These are phyloP conservation scores for Fusarium sp. DNA, from an alignment of 2,329 filamentous ascomycete genomes.

Conservation along the genomic window DNA sequence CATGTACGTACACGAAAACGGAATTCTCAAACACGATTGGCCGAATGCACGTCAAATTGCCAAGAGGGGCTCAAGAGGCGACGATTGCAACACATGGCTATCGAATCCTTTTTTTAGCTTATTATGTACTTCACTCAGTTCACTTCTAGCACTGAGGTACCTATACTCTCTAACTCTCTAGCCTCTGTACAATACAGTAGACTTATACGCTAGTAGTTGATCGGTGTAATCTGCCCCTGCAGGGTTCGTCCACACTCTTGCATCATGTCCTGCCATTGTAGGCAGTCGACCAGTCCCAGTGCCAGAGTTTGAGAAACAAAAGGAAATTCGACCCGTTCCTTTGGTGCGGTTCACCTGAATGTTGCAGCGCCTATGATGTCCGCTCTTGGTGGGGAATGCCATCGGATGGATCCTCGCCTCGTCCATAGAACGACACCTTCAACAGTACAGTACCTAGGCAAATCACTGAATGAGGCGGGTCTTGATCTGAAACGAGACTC, in stretches of 20 bases:
- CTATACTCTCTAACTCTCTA: too few relatives aligned
- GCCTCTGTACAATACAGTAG: too few relatives aligned
- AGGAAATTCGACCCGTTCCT: slow-evolving; percentile 30
- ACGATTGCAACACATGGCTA: slow-evolving; percentile 30
- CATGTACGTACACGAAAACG: not conserved
- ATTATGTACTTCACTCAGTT: slow-evolving; percentile 10
- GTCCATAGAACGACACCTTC: slow-evolving; percentile 15
- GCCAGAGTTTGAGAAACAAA: slow-evolving; percentile 17
- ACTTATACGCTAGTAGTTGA: slow-evolving; percentile 11
- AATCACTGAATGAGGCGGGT: slow-evolving; percentile 18
- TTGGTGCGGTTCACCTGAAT: slow-evolving; percentile 43
- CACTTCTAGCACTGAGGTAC: slow-evolving; percentile 1
- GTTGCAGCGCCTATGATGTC: slow-evolving; percentile 27
- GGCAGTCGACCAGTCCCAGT: slow-evolving; percentile 6
- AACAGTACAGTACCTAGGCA: not conserved
- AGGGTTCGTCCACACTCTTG: slow-evolving; percentile 31
- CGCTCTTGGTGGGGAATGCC: not conserved
- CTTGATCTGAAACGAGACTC: slow-evolving; percentile 44
- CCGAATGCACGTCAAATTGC: slow-evolving; percentile 46
- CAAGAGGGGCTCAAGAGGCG: slow-evolving; percentile 13
- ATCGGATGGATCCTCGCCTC: slow-evolving; percentile 3
- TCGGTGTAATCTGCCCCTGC: slow-evolving; percentile 23
- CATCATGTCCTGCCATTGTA: slow-evolving; percentile 34
- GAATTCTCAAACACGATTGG: slow-evolving; percentile 19
- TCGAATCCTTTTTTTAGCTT: slow-evolving; percentile 41